Conservation (phyloP, 1,284 basidiomycete species). For the Ustilago lituana region DNA sequence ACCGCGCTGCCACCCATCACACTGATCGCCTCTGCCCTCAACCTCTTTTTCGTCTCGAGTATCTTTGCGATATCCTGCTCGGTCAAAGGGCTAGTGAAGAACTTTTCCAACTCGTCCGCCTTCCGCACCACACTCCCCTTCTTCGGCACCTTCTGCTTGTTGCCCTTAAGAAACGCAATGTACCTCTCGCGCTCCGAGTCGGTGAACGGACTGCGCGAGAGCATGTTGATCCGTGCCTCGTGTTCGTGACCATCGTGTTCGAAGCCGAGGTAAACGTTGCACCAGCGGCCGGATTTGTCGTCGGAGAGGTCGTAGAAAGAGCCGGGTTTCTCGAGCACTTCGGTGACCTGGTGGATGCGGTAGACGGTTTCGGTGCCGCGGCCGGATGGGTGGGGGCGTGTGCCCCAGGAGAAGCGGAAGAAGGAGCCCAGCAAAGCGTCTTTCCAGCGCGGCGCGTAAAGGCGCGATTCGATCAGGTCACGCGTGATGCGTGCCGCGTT, state of each 20-base stretch:
- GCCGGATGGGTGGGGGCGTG: constrained; percentile 69
- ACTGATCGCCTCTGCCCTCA: constrained; percentile 31
- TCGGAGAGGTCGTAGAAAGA: constrained; percentile 80
- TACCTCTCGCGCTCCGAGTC: constrained; percentile 55
- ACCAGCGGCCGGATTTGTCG: constrained; percentile 46
- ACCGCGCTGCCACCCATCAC: constrained; percentile 31
- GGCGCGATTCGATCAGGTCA: constrained; percentile 74
- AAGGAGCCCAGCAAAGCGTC: constrained; percentile 77
- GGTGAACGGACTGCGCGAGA: constrained; percentile 40
- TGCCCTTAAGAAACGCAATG: constrained; percentile 25
- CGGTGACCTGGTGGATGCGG: constrained; percentile 80
- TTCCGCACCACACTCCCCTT: constrained; percentile 30
- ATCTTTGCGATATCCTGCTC: constrained; percentile 56
- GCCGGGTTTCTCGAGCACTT: constrained; percentile 71
- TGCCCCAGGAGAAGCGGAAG: constrained; percentile 56
- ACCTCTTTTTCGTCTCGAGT: constrained; percentile 43
- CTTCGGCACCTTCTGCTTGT: constrained; percentile 30
- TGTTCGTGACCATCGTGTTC: constrained; percentile 46
- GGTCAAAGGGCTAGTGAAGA: constrained; percentile 49
- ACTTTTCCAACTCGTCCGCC: constrained; percentile 50
- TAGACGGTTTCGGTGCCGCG: constrained; percentile 76
- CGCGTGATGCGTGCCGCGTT: constrained; percentile 74
- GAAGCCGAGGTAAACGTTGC: constrained; percentile 53
- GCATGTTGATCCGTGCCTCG: constrained; percentile 39
- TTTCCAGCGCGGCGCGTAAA: constrained; percentile 79